Percentiles rank a stretch among this genome's conserved stretches.
Evolutionary conservation across 371 early-diverging fungal species (phyloP).

Genomic region (Saksenaea oblongispora): DNA sequence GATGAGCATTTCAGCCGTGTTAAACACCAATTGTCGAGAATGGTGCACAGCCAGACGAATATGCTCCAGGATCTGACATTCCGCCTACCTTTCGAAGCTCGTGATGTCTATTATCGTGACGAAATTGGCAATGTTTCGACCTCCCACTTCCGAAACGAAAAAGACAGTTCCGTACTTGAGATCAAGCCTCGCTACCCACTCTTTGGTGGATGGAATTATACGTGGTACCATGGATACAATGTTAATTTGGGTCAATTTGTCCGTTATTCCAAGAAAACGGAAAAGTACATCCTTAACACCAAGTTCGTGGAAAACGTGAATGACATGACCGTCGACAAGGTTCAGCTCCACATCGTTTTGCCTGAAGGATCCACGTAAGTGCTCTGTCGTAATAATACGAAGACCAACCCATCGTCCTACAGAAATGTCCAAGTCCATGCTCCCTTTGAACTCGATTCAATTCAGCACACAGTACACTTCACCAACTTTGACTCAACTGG

Average conservation of each 20-base stretch:
- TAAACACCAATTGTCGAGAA: conserved; percentile 56
- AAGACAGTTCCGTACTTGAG: conserved; percentile 57
- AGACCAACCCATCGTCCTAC: neutral
- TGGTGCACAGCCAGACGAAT: conserved; percentile 58
- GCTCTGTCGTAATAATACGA: neutral
- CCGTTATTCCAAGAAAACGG: conserved; percentile 46
- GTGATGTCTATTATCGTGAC: conserved; percentile 87
- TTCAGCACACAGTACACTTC: conserved; percentile 41
- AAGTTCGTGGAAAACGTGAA: conserved; percentile 71
- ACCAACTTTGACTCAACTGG: conserved; percentile 81
- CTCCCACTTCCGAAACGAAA: conserved; percentile 64
- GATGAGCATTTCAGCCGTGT: conserved; percentile 77
- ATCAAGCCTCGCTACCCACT: conserved; percentile 90
- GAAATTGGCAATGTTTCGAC: conserved; percentile 97
- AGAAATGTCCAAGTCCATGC: conserved; percentile 60
- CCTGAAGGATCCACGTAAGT: conserved; percentile 92
- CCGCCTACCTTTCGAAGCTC: conserved; percentile 67
- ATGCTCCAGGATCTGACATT: conserved; percentile 58
- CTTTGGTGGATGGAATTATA: conserved; percentile 95
- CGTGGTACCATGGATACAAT: conserved; percentile 92
- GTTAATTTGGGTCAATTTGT: conserved; percentile 62
- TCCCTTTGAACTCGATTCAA: conserved; percentile 56
- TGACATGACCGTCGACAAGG: conserved; percentile 65
- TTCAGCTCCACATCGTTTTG: conserved; percentile 74
- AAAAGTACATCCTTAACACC: conserved; percentile 62